phyloP scores from a whole-genome alignment of 192 early-diverging fungal species.

The Neocallimastix lanati region DNA sequence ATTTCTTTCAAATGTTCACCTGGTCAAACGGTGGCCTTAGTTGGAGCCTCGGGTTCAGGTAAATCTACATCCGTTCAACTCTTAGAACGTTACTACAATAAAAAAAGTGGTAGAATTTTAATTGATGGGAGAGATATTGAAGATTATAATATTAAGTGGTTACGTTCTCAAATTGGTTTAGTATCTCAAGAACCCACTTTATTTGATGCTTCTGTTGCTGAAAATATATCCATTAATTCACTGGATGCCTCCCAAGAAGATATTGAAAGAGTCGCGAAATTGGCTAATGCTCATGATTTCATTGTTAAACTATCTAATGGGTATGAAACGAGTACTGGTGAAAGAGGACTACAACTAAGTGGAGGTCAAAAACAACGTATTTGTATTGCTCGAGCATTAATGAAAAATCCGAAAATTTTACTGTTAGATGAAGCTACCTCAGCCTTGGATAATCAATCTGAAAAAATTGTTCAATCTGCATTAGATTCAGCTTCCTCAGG shows the following conservation, averaged over 20 bases:
- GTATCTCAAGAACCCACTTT: conserved; percentile 19
- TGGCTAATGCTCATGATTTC: conserved; percentile 67
- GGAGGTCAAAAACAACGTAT: conserved; percentile 93
- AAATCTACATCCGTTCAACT: conserved; percentile 53
- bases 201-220: conserved; percentile 55
- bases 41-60: conserved; percentile 58
- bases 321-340: conserved; percentile 72
- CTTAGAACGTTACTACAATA: conserved; percentile 79
- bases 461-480: conserved; percentile 4
- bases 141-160: neutral
- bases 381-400: conserved; percentile 36
- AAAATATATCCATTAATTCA: conserved; percentile 53
- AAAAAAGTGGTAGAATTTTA: conserved; percentile 49
- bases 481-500: conserved; percentile 2
- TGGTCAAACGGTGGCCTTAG: conserved; percentile 71
- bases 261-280: conserved; percentile 19
- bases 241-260: conserved; percentile 30
- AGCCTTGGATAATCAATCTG: neutral
- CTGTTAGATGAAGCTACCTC: conserved; percentile 1
- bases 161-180: conserved; percentile 38
- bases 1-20: conserved; percentile 34
- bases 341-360: conserved; percentile 51
- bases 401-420: conserved; percentile 1
- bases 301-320: conserved; percentile 61
- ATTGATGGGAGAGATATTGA: conserved; percentile 75